Evolutionary conservation across 139 green algal species (phyloP).

Genomic region (Deuterostichococcus epilithicus): DNA sequence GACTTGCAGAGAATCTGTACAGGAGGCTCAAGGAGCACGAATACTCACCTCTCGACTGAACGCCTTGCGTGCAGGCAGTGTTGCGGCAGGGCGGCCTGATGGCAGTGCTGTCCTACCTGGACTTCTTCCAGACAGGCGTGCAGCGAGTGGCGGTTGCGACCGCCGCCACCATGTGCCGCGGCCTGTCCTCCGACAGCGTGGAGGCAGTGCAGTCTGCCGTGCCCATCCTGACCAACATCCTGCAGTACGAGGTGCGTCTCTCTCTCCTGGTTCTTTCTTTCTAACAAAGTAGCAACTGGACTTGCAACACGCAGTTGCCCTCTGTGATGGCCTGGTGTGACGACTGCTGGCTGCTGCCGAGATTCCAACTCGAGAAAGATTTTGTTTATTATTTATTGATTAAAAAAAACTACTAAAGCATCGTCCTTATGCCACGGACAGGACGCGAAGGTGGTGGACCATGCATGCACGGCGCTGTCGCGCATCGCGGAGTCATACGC

Average conservation of each 20-base stretch:
- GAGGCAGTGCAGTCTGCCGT: slow-evolving; percentile 61
- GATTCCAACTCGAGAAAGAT: too few relatives aligned
- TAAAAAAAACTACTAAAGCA: too few relatives aligned
- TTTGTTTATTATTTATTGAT: too few relatives aligned
- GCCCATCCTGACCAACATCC: slow-evolving; percentile 83
- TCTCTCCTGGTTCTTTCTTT: too few relatives aligned
- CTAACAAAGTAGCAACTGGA: too few relatives aligned
- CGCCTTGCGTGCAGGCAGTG: not conserved
- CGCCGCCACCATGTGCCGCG: slow-evolving; percentile 86
- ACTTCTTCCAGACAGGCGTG: slow-evolving; percentile 93
- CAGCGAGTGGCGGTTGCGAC: slow-evolving; percentile 86
- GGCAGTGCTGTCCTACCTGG: slow-evolving; percentile 88
- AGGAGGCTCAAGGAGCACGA: too few relatives aligned
- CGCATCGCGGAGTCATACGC: slow-evolving; percentile 72
- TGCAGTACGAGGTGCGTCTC: slow-evolving; percentile 70
- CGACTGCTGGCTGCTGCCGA: not conserved
- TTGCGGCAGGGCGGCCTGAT: slow-evolving; percentile 76
- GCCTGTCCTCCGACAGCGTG: slow-evolving; percentile 41
- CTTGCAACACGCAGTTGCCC: too few relatives aligned
- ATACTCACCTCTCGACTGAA: too few relatives aligned
- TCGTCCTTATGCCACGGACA: too few relatives aligned
- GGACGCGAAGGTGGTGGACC: slow-evolving; percentile 86
- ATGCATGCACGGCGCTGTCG: slow-evolving; percentile 76
- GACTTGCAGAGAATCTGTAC: too few relatives aligned
- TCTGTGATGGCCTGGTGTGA: not conserved